Evolutionary conservation across 164 flowering plant species (phyloP).

Genomic region (Dillenia turbinata): DNA sequence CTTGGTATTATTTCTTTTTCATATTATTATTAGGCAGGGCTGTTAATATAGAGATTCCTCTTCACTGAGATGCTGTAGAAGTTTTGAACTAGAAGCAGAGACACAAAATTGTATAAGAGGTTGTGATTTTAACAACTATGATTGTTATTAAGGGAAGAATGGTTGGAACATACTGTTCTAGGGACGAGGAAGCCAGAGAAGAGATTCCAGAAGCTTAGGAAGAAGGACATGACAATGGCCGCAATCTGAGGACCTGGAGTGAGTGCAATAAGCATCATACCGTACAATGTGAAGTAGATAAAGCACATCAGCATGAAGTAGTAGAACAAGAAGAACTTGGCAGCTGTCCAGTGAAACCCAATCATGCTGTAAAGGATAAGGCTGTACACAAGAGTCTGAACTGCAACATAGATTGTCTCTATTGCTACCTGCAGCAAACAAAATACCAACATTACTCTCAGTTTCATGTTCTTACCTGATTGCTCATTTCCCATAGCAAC

Average conservation of each 20-base stretch:
- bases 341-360: constrained; percentile 28
- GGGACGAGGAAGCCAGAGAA: constrained; percentile 50
- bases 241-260: constrained; percentile 45
- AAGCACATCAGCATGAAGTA: constrained; percentile 35
- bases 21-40: too few relatives aligned
- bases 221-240: constrained; percentile 37
- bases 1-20: too few relatives aligned
- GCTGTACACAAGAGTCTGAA: constrained; percentile 31
- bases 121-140: too few relatives aligned
- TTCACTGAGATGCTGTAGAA: too few relatives aligned
- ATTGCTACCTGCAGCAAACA: constrained; percentile 27
- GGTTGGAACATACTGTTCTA: constrained; percentile 20
- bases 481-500: too few relatives aligned
- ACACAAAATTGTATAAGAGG: too few relatives aligned
- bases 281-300: constrained; percentile 42
- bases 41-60: too few relatives aligned
- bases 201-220: constrained; percentile 48
- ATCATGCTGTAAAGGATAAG: constrained; percentile 38
- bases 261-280: constrained; percentile 51
- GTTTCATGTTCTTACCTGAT: neutral
- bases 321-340: constrained; percentile 38
- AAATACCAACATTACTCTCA: neutral
- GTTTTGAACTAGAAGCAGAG: too few relatives aligned
- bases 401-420: constrained; percentile 29
- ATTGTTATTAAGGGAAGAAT: too few relatives aligned